Evolutionary conservation across 2,329 filamentous ascomycete genomes (phyloP), one percentile per base, ranked within the genome.

Genomic region (Colletotrichum sp.): DNA sequence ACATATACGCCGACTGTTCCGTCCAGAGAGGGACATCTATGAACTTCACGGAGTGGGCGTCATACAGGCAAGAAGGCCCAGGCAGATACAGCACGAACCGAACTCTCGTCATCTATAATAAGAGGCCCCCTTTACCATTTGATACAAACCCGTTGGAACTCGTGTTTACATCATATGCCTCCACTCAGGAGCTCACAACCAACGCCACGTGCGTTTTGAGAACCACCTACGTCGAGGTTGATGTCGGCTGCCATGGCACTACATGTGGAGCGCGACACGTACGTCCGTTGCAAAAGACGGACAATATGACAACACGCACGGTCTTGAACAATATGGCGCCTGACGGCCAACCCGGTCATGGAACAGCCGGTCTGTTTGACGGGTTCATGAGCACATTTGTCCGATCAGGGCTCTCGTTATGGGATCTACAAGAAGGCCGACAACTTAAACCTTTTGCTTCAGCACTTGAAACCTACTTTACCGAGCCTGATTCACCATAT

Each of bases 381-480:
- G 6, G 34, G 8, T 72, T 55, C 64, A 60, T 72, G 21, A 18
- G 28, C 12, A 67, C 30, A 1, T 72, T 72, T n/a, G n/a, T 72
- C 28, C 16, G 48, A 16, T 34, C 64, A 0, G 24, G 34, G 15
- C 62, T 61, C 13, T 67, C 52, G 24, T 10, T 56, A 5, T 72
- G 70, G 70, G 70, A 72, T 12, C n/a, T n/a, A 0, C 55, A 58
- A 28, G 62, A 26, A 15, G 16, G 28, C n/a, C 16, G 15, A 32
- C 21, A 48, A 6, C 26, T 30, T n/a, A 66, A 56, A 26, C 30
- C 48, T 5, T 68, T 34, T 24, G 18, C 64, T 26, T 38, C 70
- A 3, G 34, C 70, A 6, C 24, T 73, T 21, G 70, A 73, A 55
- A 34, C 34, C 10, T 73, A 73, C 30, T 38, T 73, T 34, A 68